Conservation (phyloP, 1,284 basidiomycete genomes). For the Phenoliferia sp. region DNA sequence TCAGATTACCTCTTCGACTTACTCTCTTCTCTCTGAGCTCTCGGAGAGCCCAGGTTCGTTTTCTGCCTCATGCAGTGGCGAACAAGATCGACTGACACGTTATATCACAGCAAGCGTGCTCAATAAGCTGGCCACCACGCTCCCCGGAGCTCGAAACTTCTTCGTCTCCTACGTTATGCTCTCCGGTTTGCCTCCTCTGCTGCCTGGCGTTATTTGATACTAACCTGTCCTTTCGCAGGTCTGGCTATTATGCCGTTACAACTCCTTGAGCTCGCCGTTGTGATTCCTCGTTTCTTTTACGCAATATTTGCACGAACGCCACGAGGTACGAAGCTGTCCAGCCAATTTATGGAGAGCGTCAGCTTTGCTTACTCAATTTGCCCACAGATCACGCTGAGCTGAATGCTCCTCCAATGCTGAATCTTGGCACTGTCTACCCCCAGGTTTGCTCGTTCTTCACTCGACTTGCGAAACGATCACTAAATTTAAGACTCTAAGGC, state of each 20-base stretch:
- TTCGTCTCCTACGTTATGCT: conserved; percentile 93
- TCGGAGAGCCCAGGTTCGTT: conserved; percentile 71
- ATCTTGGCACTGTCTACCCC: conserved; percentile 61
- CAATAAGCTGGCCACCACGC: conserved; percentile 75
- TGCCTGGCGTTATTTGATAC: background rate
- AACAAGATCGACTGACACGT: background rate
- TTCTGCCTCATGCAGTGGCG: background rate
- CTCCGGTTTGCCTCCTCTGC: conserved; percentile 56
- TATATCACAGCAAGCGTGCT: conserved; percentile 59
- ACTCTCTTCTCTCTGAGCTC: conserved; percentile 58
- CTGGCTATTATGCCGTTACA: conserved; percentile 93
- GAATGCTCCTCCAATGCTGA: conserved; percentile 95
- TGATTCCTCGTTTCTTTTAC: conserved; percentile 68
- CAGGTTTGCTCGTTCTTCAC: conserved; percentile 13
- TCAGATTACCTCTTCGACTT: conserved; percentile 34
- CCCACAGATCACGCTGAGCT: conserved; percentile 80
- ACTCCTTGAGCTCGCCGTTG: conserved; percentile 77
- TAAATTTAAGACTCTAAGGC: conserved; percentile 73
- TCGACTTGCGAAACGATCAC: background rate
- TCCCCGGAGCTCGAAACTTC: conserved; percentile 68
- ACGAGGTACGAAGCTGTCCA: conserved; percentile 55
- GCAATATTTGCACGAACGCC: conserved; percentile 77
- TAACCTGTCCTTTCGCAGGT: conserved; percentile 48
- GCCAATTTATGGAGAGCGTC: background rate
- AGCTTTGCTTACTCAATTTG: background rate